Conservation (phyloP, 2,329 filamentous ascomycete genomes). For the Fusarium irregulare region DNA sequence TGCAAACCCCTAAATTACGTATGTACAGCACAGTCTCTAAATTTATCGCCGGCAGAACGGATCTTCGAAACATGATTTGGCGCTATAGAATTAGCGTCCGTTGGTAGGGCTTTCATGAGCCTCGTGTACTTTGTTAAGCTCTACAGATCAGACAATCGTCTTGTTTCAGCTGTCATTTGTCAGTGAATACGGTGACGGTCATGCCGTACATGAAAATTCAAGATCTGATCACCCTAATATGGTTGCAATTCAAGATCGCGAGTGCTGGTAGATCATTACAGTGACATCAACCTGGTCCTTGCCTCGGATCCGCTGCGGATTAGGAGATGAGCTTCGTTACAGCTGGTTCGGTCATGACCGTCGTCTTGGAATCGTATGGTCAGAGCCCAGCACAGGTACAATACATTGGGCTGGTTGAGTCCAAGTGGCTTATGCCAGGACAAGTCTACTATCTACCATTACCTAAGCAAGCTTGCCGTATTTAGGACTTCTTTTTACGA, state of each 20-base stretch:
- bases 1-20: background rate
- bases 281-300: background rate
- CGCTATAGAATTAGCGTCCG: background rate
- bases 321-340: background rate
- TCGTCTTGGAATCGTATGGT: background rate
- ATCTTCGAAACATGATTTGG: background rate
- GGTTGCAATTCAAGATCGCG: background rate
- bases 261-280: background rate
- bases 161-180: background rate
- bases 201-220: background rate
- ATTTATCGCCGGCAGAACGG: background rate
- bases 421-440: no score
- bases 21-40: background rate
- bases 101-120: background rate
- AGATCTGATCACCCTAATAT: background rate
- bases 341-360: background rate
- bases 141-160: background rate
- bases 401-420: background rate
- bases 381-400: background rate
- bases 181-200: background rate
- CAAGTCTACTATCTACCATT: no score
- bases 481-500: no score
- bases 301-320: slow-evolving; percentile 9
- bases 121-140: background rate
- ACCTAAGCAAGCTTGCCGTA: no score